Evolutionary conservation across 176 grass and related monocot genomes (phyloP).

Genomic region (Eleusine indica): DNA sequence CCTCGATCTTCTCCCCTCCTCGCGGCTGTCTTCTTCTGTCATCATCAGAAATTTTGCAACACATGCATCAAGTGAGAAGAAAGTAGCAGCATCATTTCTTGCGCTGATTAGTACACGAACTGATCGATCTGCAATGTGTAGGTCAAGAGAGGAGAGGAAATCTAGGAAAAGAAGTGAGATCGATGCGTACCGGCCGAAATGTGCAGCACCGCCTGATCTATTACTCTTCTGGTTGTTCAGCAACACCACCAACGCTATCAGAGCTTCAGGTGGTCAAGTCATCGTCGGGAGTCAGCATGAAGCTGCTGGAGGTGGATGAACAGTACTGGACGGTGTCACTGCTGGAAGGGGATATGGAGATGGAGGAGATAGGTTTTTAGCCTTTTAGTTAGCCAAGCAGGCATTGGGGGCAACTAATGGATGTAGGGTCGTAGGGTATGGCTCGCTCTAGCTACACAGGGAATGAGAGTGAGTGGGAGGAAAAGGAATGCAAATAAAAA

Average conservation of each 20-base stretch:
- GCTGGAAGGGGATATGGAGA: slow-evolving; percentile 19
- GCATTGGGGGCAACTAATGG: neutral
- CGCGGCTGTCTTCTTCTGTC: neutral
- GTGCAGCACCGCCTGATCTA: slow-evolving; percentile 35
- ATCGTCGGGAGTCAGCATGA: slow-evolving; percentile 45
- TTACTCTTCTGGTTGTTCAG: neutral
- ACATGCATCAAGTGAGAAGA: neutral
- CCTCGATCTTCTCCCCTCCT: neutral
- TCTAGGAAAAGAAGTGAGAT: neutral
- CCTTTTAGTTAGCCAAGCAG: slow-evolving; percentile 43
- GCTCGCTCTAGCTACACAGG: slow-evolving; percentile 5
- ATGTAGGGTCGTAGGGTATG: slow-evolving; percentile 34
- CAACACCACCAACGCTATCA: slow-evolving; percentile 17
- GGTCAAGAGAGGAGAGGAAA: slow-evolving; percentile 23
- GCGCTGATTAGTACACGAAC: slow-evolving; percentile 17
- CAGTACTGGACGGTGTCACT: slow-evolving; percentile 40
- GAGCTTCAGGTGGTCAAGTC: slow-evolving; percentile 48
- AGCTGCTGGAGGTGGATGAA: slow-evolving; percentile 48
- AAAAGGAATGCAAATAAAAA: slow-evolving; percentile 8
- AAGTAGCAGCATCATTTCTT: slow-evolving; percentile 41
- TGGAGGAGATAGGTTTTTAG: slow-evolving; percentile 51
- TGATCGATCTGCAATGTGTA: slow-evolving; percentile 7
- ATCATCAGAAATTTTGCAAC: slow-evolving; percentile 22
- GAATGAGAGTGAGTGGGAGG: neutral
- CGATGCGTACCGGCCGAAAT: slow-evolving; percentile 24